Evolutionary conservation across 2,329 filamentous ascomycete species (phyloP), one percentile per base, ranked within the genome.

Genomic region (Pseudopithomyces chartarum): DNA sequence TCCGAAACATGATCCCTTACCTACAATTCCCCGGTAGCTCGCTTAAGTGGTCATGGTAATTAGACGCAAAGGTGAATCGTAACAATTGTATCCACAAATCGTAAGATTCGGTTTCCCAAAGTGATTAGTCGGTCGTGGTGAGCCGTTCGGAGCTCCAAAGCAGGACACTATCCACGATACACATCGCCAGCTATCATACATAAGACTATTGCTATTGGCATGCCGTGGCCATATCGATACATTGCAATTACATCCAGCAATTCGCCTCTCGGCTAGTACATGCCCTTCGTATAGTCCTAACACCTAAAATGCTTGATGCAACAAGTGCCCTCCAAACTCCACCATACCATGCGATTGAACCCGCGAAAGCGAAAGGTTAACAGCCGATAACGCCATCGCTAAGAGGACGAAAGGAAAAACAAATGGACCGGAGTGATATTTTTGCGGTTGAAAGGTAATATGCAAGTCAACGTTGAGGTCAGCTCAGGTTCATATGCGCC

Each of bases 401-500:
- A 63, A 58, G 29, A 42, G 44, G 33, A 43, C 47, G 17, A 44
- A 52, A 39, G 15, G 54, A 44, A 36, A 38, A 17, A 39, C n/a
- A 42, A 34, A 51, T 23, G 50, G 29, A 43, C 19, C 26, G 19
- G 20, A 44, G 34, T 17, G 20, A 15, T 45, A 34, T 22, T 15
- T 54, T 34, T 38, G 12, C 46, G 44, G 42, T 11, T 12, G n/a
- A 29, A 10, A 43, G n/a, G 23, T 34, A 20, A 49, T 26, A 26
- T 33, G 29, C 20, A n/a, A 7, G 22, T 45, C 15, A 23, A 34
- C 20, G 34, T 23, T 13, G 1, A 23, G 3, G 20, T 19, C 38
- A 8, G 34, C n/a, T 45, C 26, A 11, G 15, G 22, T 17, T 67
- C 55, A 71, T 47, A 72, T 65, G 34, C 70, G 66, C 32, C 71